Evolutionary conservation across 2,329 filamentous ascomycete species (phyloP).

Genomic region (Neopestalotiopsis clavispora): DNA sequence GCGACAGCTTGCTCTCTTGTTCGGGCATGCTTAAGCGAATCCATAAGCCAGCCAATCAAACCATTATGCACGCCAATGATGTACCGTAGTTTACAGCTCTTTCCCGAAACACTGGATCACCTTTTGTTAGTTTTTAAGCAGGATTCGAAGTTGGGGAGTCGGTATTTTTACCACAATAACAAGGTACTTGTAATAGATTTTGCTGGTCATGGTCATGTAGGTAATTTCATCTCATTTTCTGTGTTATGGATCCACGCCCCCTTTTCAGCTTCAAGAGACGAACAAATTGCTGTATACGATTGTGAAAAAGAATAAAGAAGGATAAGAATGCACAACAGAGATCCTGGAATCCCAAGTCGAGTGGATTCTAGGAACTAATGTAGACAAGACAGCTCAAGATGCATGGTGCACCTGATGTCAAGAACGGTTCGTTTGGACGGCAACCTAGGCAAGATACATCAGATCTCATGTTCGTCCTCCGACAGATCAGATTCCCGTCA

Average conservation of each 20-base stretch:
- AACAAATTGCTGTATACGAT: too few species aligned
- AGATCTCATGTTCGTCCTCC: not conserved
- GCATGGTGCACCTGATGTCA: not conserved
- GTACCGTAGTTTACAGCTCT: not conserved
- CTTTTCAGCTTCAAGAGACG: too few species aligned
- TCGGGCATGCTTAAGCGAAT: not conserved
- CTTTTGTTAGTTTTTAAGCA: not conserved
- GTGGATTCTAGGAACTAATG: not conserved
- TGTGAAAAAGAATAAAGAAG: too few species aligned
- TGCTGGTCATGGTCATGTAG: too few species aligned
- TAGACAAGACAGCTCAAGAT: not conserved
- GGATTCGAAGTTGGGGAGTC: not conserved
- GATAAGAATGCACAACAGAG: too few species aligned
- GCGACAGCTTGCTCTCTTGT: not conserved
- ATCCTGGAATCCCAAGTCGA: too few species aligned
- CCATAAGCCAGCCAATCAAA: not conserved
- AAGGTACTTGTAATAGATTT: too few species aligned
- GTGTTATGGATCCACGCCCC: too few species aligned
- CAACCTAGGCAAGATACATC: not conserved
- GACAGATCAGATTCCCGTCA: slow-evolving; percentile 2
- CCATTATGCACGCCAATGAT: not conserved
- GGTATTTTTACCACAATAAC: too few species aligned
- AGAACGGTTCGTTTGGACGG: not conserved
- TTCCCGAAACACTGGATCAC: not conserved
- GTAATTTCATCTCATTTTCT: too few species aligned